A percentile compares a stretch with the other conserved stretches of the same genome.
phyloP scores from a whole-genome alignment of 371 early-diverging fungal species.

The Syncephalis plumigaleata region DNA sequence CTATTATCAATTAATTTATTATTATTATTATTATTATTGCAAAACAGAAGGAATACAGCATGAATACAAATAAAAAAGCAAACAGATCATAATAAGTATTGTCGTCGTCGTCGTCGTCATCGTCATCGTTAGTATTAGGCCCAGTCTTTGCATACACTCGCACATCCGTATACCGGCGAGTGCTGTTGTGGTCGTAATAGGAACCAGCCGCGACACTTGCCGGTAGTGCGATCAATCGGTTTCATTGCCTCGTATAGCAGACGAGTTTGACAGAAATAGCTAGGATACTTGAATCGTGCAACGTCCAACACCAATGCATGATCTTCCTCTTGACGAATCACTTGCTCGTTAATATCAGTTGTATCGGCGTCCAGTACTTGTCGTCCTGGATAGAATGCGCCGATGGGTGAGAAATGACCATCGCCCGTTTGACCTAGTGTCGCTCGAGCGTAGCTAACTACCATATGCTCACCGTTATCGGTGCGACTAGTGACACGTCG shows the following conservation, averaged over 20 bases:
- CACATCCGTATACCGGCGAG: no score
- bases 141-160: no score
- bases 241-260: slow-evolving; percentile 60
- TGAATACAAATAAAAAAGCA: no score
- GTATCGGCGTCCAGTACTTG: slow-evolving; percentile 7
- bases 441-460: slow-evolving; percentile 66
- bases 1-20: no score
- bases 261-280: slow-evolving; percentile 53
- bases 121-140: no score
- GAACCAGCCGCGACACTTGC: slow-evolving; percentile 70
- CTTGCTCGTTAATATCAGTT: slow-evolving; percentile 54
- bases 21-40: no score
- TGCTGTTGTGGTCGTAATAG: slow-evolving; percentile 18
- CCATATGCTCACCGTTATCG: slow-evolving; percentile 58
- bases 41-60: no score
- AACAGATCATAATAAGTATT: no score
- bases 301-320: slow-evolving; percentile 66
- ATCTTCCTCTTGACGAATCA: slow-evolving; percentile 39
- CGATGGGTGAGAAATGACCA: slow-evolving; percentile 19
- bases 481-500: slow-evolving; percentile 32
- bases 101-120: no score
- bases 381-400: slow-evolving; percentile 15
- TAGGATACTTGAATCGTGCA: slow-evolving; percentile 73
- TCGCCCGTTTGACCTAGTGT: slow-evolving; percentile 81
- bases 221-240: slow-evolving; percentile 64